Conservation (phyloP, 495 filamentous ascomycete species). For the Penicillium paxilli region DNA sequence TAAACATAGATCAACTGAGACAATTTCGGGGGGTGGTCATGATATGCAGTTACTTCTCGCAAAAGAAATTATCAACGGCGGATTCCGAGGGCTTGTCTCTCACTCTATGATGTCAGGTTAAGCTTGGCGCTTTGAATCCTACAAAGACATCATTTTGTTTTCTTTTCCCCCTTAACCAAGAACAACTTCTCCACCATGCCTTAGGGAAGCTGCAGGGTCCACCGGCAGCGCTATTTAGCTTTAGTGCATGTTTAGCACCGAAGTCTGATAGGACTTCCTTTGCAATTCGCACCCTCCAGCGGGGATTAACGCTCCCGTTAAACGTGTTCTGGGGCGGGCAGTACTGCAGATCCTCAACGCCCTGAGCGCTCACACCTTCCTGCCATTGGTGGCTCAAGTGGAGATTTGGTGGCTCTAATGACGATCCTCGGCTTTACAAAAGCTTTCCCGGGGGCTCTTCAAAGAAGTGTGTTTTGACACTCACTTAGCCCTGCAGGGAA, state of each 20-base stretch:
- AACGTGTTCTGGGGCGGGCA: constrained; percentile 2
- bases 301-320: constrained; percentile 7
- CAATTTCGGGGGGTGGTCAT: background rate
- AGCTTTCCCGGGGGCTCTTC: background rate
- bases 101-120: background rate
- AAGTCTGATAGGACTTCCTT: constrained; percentile 1
- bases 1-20: background rate
- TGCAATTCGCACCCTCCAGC: constrained; percentile 11
- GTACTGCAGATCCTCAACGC: constrained; percentile 12
- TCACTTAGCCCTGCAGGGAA: background rate
- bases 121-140: background rate
- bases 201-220: constrained; percentile 1
- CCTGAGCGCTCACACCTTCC: background rate
- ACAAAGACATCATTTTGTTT: background rate
- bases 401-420: constrained; percentile 5
- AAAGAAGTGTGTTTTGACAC: constrained; percentile 10
- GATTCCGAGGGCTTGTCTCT: background rate
- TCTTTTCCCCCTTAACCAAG: background rate
- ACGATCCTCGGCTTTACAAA: constrained; percentile 8
- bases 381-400: constrained; percentile 10
- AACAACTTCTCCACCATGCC: background rate
- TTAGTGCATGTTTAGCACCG: constrained; percentile 1
- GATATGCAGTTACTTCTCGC: no score
- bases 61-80: background rate
- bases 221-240: constrained; percentile 13